Base-by-base conservation (phyloP, 805 yeast genomes). In the Metschnikowia noctiluminum region DNA sequence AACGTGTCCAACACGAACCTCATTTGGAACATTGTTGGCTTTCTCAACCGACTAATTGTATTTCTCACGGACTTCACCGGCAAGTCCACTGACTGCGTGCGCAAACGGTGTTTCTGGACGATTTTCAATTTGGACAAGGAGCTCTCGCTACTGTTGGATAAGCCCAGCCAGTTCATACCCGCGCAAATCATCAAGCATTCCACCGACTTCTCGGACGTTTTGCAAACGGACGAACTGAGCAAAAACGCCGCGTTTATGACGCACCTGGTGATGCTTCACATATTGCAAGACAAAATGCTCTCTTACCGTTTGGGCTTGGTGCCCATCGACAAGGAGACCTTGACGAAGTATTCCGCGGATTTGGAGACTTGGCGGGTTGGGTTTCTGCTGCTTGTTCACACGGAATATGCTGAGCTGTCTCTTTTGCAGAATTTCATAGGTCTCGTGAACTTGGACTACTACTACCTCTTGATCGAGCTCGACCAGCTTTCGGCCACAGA, bases 401-500 rank as follows among this genome's bases (percentile, higher is more conserved):
- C 54, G 28, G 55, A 61, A 12, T 64, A 59, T 49, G 55, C 61
- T 13, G 60, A 61, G 36, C 62, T 62, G 42, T 58, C 67, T 12
- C 53, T 58, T 21, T 58, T 70, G 35, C 70, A 65, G 50, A 70
- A 70, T 43, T 63, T 58, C 45, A 64, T 69, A 10, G 63, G 71
- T 1, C 50, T 65, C 35, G 59, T 69, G 14, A 70, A 73, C 52
- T 54, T 72, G 48, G 65, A 70, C 52, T 71, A 69, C 55, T 72
- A 68, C 52, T 73, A 69, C 52, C 54, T 73, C 21, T 55, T 65
- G 34, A 66, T 71, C 26, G 77, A 73, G 55, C 53, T 73, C 28
- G 77, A 73, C 57, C 76, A 70, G 55, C 49, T 71, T 2, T 66
- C 73, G 9, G 49, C 65, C 6, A 65, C 68, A 14, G 71, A 72